Evolutionary conservation across 2,329 filamentous ascomycete genomes (phyloP).

Genomic region (Neofusicoccum laricinum): DNA sequence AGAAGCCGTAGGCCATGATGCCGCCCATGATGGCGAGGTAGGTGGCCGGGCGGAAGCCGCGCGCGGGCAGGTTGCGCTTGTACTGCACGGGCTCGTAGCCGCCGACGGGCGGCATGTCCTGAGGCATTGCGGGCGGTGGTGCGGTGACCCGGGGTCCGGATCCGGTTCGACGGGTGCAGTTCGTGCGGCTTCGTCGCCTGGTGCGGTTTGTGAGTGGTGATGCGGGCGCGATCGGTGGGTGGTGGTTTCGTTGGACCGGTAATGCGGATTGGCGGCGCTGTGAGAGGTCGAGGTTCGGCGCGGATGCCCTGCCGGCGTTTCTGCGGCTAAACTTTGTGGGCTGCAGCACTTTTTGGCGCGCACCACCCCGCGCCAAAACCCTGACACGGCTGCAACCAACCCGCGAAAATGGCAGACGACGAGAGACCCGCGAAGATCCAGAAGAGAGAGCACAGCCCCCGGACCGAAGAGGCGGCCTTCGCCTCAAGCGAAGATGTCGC

Average conservation of each 20-base stretch:
- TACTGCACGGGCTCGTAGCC: conserved; percentile 97
- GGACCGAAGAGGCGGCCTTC: neutral
- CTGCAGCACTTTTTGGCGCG: too few species aligned
- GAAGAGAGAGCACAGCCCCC: conserved; percentile 12
- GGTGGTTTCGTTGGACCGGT: neutral
- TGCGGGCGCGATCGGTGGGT: neutral
- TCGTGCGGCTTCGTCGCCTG: conserved; percentile 15
- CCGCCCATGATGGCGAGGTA: conserved; percentile 74
- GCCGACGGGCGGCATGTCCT: conserved; percentile 94
- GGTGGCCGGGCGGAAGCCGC: conserved; percentile 80
- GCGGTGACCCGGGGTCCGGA: too few species aligned
- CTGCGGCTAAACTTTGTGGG: neutral
- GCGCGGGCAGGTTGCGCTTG: conserved; percentile 91
- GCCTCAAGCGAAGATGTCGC: neutral
- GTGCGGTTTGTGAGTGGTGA: neutral
- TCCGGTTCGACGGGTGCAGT: neutral
- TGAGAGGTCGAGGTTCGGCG: conserved; percentile 9
- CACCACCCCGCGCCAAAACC: neutral
- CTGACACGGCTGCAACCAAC: too few species aligned
- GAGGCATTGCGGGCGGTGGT: conserved; percentile 71
- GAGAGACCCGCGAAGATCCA: conserved; percentile 16
- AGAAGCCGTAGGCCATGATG: conserved; percentile 89
- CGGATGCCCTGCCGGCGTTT: neutral
- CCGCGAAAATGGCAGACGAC: conserved; percentile 4
- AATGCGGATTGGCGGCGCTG: conserved; percentile 9